phyloP scores from a whole-genome alignment of 164 flowering plant species.

The Houttuynia cordata region DNA sequence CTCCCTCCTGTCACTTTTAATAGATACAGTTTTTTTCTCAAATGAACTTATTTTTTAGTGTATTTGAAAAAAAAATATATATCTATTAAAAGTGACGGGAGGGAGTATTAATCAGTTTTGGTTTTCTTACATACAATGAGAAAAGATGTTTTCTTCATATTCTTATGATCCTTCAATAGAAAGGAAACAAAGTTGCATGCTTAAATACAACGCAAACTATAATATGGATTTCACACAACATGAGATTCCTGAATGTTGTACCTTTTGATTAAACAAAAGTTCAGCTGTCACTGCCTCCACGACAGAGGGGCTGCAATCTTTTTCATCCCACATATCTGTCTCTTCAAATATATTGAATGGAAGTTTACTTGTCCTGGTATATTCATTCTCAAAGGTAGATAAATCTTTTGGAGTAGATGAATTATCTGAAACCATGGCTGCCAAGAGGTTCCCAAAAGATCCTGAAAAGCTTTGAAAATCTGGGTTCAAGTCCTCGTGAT shows the following conservation, averaged over 20 bases:
- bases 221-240: not conserved
- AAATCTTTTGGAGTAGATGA: constrained; percentile 9
- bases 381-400: constrained; percentile 18
- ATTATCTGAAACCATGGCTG: constrained; percentile 7
- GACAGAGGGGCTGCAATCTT: not conserved
- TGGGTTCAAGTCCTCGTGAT: constrained; percentile 10
- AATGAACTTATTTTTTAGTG: too few species aligned
- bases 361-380: not conserved
- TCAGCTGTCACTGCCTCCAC: not conserved
- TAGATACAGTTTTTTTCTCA: too few species aligned
- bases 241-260: not conserved
- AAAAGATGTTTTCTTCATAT: too few species aligned
- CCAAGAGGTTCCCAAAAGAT: constrained; percentile 6
- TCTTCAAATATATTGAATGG: not conserved
- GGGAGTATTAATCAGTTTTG: too few species aligned
- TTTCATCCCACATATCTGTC: not conserved
- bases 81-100: too few species aligned
- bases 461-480: constrained; percentile 4
- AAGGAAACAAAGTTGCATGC: not conserved
- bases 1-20: too few species aligned
- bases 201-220: not conserved
- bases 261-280: not conserved
- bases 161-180: too few species aligned
- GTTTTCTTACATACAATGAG: too few species aligned
- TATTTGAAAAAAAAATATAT: too few species aligned